These are phyloP conservation scores for Rhododendron vialii DNA, from an alignment of 148 eudicot species.

Conservation along the genomic window DNA sequence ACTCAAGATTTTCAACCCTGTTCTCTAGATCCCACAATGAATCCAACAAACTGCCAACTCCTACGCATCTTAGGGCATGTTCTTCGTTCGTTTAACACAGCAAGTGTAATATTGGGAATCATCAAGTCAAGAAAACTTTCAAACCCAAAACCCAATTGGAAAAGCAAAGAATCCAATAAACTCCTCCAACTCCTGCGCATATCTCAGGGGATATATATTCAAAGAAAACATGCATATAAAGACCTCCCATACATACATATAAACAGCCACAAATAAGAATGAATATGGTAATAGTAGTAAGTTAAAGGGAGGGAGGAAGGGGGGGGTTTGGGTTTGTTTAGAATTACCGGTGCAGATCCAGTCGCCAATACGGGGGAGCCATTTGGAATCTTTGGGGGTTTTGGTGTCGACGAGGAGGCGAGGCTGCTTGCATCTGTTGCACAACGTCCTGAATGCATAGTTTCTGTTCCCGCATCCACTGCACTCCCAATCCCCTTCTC, in stretches of 20 bases:
- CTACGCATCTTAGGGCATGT: not conserved
- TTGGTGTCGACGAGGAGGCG: slow-evolving; percentile 63
- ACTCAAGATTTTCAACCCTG: not conserved
- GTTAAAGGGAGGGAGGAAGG: not conserved
- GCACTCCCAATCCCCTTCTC: slow-evolving; percentile 88
- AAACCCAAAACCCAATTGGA: not conserved
- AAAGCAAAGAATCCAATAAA: not conserved
- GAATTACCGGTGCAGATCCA: slow-evolving; percentile 65
- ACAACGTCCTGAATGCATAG: slow-evolving; percentile 63
- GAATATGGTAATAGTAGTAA: too few species aligned
- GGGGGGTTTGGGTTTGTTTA: not conserved
- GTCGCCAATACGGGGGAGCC: slow-evolving; percentile 74
- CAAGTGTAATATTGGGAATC: not conserved
- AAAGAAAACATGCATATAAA: not conserved
- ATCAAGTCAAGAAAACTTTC: not conserved
- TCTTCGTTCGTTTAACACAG: not conserved
- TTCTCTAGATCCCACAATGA: not conserved
- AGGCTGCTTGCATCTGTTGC: slow-evolving; percentile 67
- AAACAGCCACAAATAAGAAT: too few species aligned
- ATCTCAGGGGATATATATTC: not conserved
- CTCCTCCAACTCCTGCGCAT: not conserved
- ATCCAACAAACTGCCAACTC: not conserved
- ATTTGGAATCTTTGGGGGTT: slow-evolving; percentile 60
- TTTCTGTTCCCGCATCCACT: slow-evolving; percentile 51
- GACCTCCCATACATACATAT: not conserved